A percentile compares a stretch with the other conserved stretches of the same genome.
Evolutionary conservation across 2,329 filamentous ascomycete species (phyloP).

Genomic region (Cordyceps fumosorosea): DNA sequence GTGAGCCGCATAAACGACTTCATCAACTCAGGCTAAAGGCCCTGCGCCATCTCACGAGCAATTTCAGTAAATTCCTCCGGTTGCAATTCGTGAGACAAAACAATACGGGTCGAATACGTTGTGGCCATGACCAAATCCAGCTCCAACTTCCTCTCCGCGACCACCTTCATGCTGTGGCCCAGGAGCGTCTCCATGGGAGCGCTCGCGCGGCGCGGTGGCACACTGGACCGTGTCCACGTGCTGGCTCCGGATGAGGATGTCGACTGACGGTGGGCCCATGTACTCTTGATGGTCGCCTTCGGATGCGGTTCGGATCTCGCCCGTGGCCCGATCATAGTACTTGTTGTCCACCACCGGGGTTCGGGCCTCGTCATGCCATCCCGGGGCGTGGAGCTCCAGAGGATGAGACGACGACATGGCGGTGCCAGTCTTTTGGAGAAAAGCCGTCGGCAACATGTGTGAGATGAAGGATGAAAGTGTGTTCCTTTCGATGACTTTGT

Average conservation of each 20-base stretch:
- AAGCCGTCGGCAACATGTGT: background rate
- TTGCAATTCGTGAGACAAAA: background rate
- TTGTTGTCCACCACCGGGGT: conserved; percentile 16
- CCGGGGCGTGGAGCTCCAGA: conserved; percentile 2
- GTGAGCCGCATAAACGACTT: background rate
- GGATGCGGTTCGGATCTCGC: conserved; percentile 9
- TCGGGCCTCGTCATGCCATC: conserved; percentile 13
- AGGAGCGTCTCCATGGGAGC: conserved; percentile 12
- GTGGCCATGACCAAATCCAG: conserved; percentile 15
- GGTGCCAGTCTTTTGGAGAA: background rate
- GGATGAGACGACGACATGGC: conserved; percentile 5
- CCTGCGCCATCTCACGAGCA: background rate
- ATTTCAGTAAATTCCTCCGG: background rate
- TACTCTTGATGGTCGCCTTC: conserved; percentile 2
- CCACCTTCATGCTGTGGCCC: conserved; percentile 15
- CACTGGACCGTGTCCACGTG: conserved; percentile 1
- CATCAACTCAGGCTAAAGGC: background rate
- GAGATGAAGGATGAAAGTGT: too few relatives aligned
- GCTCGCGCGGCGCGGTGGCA: conserved; percentile 8
- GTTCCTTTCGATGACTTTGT: too few relatives aligned
- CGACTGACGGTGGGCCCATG: conserved; percentile 13
- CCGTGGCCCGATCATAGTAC: conserved; percentile 14
- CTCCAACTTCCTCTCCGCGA: conserved; percentile 10
- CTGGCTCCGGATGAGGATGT: conserved; percentile 12
- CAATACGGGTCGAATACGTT: conserved; percentile 13